Evolutionary conservation across 306 rosid species (phyloP), one percentile per base, ranked within the genome.

Genomic region (Prinsepia uniflora): DNA sequence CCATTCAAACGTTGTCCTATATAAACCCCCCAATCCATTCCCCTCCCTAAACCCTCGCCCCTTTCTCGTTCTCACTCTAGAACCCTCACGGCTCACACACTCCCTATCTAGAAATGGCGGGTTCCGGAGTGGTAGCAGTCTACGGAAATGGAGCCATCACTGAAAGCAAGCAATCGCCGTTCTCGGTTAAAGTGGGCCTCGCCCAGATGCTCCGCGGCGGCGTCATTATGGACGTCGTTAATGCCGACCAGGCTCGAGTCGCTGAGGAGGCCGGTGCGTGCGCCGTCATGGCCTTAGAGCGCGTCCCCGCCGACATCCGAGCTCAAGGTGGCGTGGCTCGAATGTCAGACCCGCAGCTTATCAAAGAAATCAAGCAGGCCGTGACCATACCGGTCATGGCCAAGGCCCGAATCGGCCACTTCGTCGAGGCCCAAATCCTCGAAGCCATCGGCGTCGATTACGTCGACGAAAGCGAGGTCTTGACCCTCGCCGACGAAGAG

Each of bases 191-290:
- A 53, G 97, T 91, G 7, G 96, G 97, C 47, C 85, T 91, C 3
- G 97, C 97, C 47, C 97, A 91, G 74, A 91, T 91, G 97, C 97
- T 91, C 63, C 88, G 97, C 2, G 97, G 97, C 64, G 97, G 97
- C 42, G 97, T 91, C 12, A 91, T 91, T 14, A 91, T 91, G 97
- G 97, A 91, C 81, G 97, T 89, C 36, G 97, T 91, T 1, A 89
- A 91, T 87, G 96, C 96, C n/a, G 96, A 89, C 45, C 96, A 91
- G 69, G 97, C 97, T 2, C 93, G 96, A 10, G 65, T 91, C 45
- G 97, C 97, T 0, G 97, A 91, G 20, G 97, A 91, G 75, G 96
- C 97, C 0, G 97, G 97, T 0, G 97, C 97, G 0, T 89, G 97
- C 72, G 97, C 96, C 36, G 97, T 91, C 63, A 91, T 91, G 97